phyloP scores from a whole-genome alignment of 2,329 filamentous ascomycete genomes.

The Penicillium glabrum region DNA sequence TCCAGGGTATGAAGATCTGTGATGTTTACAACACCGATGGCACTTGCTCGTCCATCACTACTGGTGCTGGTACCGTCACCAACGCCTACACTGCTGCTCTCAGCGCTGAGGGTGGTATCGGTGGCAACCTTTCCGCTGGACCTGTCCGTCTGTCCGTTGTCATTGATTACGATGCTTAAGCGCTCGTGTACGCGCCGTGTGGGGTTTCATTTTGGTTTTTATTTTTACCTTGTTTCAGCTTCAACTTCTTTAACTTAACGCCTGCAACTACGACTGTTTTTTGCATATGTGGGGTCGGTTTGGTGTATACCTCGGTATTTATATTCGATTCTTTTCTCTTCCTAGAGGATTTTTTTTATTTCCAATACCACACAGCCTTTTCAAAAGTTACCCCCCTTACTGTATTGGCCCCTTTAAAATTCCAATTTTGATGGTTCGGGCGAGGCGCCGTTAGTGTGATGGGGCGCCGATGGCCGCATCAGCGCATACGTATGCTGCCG shows the following conservation, averaged over 20 bases:
- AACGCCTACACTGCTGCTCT: conserved; percentile 32
- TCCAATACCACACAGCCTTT: background rate
- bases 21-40: conserved; percentile 19
- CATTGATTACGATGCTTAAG: conserved; percentile 30
- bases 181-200: conserved; percentile 2
- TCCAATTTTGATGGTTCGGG: background rate
- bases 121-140: conserved; percentile 31
- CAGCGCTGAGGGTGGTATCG: conserved; percentile 33
- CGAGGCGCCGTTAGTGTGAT: conserved; percentile 2
- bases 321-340: background rate
- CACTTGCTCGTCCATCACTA: conserved; percentile 33
- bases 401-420: background rate
- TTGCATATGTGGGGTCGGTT: background rate
- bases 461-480: conserved; percentile 3
- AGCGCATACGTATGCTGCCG: conserved; percentile 3
- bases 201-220: background rate
- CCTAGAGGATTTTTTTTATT: background rate
- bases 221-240: background rate
- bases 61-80: conserved; percentile 21
- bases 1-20: conserved; percentile 40
- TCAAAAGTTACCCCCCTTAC: background rate
- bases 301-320: background rate
- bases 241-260: background rate
- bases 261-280: conserved; percentile 1
- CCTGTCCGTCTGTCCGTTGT: conserved; percentile 28